Evolutionary conservation across 1,284 basidiomycete genomes (phyloP), one percentile per base, ranked within the genome.

Genomic region (Ganoderma multipileum): DNA sequence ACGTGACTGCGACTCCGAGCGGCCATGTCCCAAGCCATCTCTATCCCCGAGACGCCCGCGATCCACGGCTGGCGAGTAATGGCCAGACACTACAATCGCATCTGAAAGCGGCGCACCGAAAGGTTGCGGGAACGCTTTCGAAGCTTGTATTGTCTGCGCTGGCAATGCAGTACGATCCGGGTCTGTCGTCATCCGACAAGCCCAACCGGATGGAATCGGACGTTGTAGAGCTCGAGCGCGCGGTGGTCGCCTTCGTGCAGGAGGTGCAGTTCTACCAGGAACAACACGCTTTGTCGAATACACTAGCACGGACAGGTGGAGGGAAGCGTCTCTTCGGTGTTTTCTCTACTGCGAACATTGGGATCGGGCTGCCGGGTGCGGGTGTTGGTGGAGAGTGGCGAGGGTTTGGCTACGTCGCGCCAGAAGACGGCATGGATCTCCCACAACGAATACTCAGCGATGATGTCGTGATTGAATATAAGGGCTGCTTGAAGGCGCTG

Each of bases 81-180:
- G 81, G 86, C 0, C 87, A 88, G 73, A 85, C 89, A 3, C 81
- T 91, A 8, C 82, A 83, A 71, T 72, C 76, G 1, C 81, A 81
- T 67, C 81, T 93, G 44, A 93, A 93, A 78, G 89, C 90, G 20
- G 88, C 89, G 0, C 92, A 93, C 69, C 84, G 91, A 52, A 92
- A 92, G 74, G 91, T 94, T 36, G 93, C 92, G 2, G 91, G 92
- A 16, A 93, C 92, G 0, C 81, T 93, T 23, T 94, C 92, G 11
- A 89, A 93, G 75, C 81, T 93, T 20, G 91, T 93, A 11, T 82
- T 93, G 2, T 93, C 92, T 8, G 90, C 91, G 30, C 86, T 92
- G 59, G 92, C 92, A 0, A 89, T 93, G 81, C 87, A 91, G 74
- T 93, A 92, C 70, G 91, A 93, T 75, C 90, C 90, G 0, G 88